These are phyloP conservation scores for Actinomucor elegans DNA, from an alignment of 371 early-diverging fungal species.

Conservation along the genomic window DNA sequence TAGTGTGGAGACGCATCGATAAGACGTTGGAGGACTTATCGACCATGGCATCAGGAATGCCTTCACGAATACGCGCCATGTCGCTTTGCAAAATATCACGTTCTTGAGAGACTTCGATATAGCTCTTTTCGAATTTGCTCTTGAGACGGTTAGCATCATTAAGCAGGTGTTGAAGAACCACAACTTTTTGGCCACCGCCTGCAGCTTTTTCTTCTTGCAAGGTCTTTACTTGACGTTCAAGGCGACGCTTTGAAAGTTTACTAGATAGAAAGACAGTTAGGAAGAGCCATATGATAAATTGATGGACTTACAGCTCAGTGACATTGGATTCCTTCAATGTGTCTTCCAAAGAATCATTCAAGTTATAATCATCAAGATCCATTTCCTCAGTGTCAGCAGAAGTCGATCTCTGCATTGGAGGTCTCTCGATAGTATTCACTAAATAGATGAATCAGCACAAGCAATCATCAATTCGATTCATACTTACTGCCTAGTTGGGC, in stretches of 20 bases:
- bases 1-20: constrained; percentile 38
- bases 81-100: constrained; percentile 75
- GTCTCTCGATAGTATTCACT: constrained; percentile 11
- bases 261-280: constrained; percentile 8
- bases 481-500: constrained; percentile 69
- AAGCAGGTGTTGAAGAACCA: constrained; percentile 68
- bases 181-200: constrained; percentile 52
- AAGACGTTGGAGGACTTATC: constrained; percentile 35
- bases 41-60: constrained; percentile 44
- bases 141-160: constrained; percentile 74
- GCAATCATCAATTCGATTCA: not conserved
- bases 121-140: constrained; percentile 72
- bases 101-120: constrained; percentile 66
- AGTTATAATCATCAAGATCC: constrained; percentile 41
- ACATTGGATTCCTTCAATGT: constrained; percentile 56
- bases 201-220: constrained; percentile 58
- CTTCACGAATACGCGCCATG: constrained; percentile 63
- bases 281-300: not conserved
- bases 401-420: not conserved
- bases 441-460: not conserved
- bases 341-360: constrained; percentile 43
- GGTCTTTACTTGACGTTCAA: constrained; percentile 75
- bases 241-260: constrained; percentile 67
- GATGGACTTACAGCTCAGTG: constrained; percentile 41
- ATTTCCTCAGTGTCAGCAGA: constrained; percentile 26